These are phyloP conservation scores for Geotrichum candidum DNA, from an alignment of 1,139 yeast genomes.

Conservation along the genomic window DNA sequence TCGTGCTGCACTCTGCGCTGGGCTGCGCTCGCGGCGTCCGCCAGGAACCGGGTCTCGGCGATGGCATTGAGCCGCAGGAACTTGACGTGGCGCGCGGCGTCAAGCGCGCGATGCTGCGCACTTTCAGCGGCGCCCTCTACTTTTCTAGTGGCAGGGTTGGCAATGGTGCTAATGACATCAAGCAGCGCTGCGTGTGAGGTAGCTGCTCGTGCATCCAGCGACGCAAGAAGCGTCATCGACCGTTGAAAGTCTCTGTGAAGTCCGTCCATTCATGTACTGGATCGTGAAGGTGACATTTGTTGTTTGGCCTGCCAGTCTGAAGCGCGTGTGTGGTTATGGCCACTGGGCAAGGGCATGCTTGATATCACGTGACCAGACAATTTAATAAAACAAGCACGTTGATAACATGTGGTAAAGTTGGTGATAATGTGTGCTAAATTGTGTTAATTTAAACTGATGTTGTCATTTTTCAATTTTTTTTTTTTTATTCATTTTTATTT, in stretches of 20 bases:
- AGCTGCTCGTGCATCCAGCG: constrained; percentile 3
- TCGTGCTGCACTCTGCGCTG: not conserved
- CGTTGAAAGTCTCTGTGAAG: constrained; percentile 5
- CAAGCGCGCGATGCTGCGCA: not conserved
- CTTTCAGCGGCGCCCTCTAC: not conserved
- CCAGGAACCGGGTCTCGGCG: constrained; percentile 1
- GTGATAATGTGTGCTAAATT: not conserved
- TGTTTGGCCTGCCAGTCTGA: not conserved
- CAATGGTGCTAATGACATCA: not conserved
- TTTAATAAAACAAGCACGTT: too few relatives aligned
- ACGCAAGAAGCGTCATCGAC: constrained; percentile 1
- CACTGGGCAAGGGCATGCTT: not conserved
- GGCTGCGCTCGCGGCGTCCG: not conserved
- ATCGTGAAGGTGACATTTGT: not conserved
- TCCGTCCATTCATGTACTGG: not conserved
- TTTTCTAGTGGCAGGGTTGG: not conserved
- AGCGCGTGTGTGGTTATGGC: not conserved
- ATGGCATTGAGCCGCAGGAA: constrained; percentile 1
- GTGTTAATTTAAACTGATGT: not conserved
- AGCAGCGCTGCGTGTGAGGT: not conserved
- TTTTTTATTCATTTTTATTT: not conserved
- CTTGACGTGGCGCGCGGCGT: not conserved
- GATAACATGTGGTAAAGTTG: not conserved
- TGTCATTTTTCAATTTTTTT: not conserved
- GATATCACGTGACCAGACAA: too few relatives aligned